Base-by-base conservation (phyloP, 164 flowering plant species). In the Pachysandra terminalis region DNA sequence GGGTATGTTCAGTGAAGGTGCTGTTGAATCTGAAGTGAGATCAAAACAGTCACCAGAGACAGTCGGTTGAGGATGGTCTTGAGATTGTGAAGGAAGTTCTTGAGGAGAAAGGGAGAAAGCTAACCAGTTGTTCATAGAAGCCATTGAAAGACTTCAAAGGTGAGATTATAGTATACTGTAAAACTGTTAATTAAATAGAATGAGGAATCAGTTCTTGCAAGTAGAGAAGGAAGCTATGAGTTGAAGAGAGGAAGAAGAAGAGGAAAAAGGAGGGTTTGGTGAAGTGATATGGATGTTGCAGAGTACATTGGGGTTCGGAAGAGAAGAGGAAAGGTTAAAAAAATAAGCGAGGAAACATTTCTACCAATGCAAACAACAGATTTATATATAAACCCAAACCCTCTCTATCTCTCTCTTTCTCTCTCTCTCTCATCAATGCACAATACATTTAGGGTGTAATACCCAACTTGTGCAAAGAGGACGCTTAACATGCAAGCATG, bases 41-140 rank as follows among this genome's bases (percentile, higher is more conserved):
- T 83, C 90, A 59, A 82, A 91, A 78, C 90, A 86, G 28, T 84
- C 89, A 45, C 78, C 80, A 28, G 83, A 63, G 53, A 60, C 74
- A 0, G 76, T 37, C 61, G 54, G 58, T 21, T 72, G 84, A 13
- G 66, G 48, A 67, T 81, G 85, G 68, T 59, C 56, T 54, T 79
- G 85, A 24, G 73, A 10, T 2, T 65, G 72, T 13, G 86, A 56
- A 8, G 76, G 77, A 9, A 73, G 75, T 68, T 85, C 80, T 75
- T 87, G 96, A 41, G 96, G 85, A 19, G 97, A 88, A 19, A 93
- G 87, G 63, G 98, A 89, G 80, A 91, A 93, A 16, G 81, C 96
- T 65, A 93, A 79, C 97, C 97, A 91, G 83, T 88, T 88, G 78
- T 88, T 93, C 87, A 90, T 87, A 51, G 94, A 82, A 62, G 79